These are phyloP conservation scores for Staphylotrichum tortipilum DNA, from an alignment of 495 filamentous ascomycete species.

Conservation along the genomic window DNA sequence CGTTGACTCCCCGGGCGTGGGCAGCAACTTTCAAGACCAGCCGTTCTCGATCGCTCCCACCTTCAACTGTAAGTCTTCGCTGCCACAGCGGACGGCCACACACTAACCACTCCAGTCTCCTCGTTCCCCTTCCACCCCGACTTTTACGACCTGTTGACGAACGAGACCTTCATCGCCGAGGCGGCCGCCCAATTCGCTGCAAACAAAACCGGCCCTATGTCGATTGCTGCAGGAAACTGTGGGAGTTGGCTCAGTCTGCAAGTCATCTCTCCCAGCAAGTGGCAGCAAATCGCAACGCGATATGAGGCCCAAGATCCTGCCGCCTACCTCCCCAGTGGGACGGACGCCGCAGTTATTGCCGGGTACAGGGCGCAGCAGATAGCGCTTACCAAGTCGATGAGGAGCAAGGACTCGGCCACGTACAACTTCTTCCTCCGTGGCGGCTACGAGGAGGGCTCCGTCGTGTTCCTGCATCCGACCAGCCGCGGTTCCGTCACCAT, in stretches of 20 bases:
- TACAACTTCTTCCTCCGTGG: conserved; percentile 32
- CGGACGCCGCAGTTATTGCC: conserved; percentile 27
- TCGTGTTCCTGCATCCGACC: conserved; percentile 33
- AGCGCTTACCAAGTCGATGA: conserved; percentile 25
- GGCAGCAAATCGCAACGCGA: conserved; percentile 24
- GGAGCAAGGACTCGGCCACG: conserved; percentile 28
- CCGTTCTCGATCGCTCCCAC: conserved; percentile 22
- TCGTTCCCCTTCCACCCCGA: conserved; percentile 26
- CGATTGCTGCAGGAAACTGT: conserved; percentile 31
- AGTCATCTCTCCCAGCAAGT: conserved; percentile 29
- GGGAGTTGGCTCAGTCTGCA: conserved; percentile 32
- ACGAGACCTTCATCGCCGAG: conserved; percentile 29
- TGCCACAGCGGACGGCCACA: too few relatives aligned
- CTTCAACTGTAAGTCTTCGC: conserved; percentile 26
- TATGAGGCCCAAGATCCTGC: conserved; percentile 31
- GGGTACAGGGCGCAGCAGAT: conserved; percentile 36
- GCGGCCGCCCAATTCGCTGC: conserved; percentile 26
- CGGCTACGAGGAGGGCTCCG: conserved; percentile 15
- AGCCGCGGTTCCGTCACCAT: conserved; percentile 38
- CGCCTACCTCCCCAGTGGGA: conserved; percentile 24
- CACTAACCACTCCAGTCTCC: conserved; percentile 18
- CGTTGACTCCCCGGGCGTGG: conserved; percentile 44
- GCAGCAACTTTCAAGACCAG: conserved; percentile 51
- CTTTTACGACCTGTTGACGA: conserved; percentile 22
- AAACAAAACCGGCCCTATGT: conserved; percentile 30